A percentile compares a stretch with the other conserved stretches of the same genome.
Evolutionary conservation across 2,329 filamentous ascomycete genomes (phyloP).

Genomic region (Talaromyces funiculosus): DNA sequence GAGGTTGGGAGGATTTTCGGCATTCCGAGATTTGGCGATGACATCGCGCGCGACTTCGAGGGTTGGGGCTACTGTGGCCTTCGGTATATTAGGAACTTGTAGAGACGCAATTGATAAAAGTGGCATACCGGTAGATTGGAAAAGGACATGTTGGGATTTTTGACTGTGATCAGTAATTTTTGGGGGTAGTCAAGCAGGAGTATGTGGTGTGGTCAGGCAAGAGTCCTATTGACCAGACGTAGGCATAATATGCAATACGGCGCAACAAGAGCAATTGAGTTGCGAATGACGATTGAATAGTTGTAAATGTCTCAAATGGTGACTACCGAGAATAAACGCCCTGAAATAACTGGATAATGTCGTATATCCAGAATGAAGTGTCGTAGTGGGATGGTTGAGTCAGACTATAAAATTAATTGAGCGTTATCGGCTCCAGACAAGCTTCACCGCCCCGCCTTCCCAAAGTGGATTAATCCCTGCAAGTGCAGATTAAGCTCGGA

Average conservation of each 20-base stretch:
- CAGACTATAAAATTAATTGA: neutral
- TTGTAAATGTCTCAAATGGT: neutral
- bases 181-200: too few species aligned
- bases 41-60: constrained; percentile 56
- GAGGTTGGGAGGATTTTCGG: constrained; percentile 63
- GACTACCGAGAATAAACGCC: neutral
- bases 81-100: neutral
- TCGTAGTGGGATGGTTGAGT: neutral
- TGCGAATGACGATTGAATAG: neutral
- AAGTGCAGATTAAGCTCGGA: neutral
- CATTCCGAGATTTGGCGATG: constrained; percentile 46
- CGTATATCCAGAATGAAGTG: neutral
- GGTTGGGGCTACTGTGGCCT: constrained; percentile 54
- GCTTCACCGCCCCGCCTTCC: neutral
- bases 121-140: neutral
- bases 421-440: neutral
- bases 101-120: too few species aligned
- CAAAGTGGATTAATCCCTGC: neutral
- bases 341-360: neutral
- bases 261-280: neutral
- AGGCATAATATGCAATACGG: neutral
- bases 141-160: constrained; percentile 8
- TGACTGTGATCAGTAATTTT: neutral
- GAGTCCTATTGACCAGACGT: neutral
- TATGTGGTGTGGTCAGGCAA: neutral